These are phyloP conservation scores for Bipolaris gigantea DNA, from an alignment of 2,329 filamentous ascomycete genomes.

Conservation along the genomic window DNA sequence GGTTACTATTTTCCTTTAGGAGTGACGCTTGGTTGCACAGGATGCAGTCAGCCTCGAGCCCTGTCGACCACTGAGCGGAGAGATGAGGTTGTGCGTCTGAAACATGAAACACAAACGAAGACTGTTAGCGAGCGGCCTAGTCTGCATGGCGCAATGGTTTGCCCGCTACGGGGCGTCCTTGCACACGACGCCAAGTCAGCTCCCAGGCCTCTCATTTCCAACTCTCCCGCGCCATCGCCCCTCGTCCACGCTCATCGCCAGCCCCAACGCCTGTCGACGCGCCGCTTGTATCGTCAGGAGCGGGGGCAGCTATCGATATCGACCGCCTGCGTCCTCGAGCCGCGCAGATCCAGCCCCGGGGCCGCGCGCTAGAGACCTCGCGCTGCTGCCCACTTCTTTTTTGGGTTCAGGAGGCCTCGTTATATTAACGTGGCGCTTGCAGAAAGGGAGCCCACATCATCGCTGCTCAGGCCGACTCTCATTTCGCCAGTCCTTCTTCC, in stretches of 20 bases:
- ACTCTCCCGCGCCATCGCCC: constrained; percentile 3
- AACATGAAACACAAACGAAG: constrained; percentile 39
- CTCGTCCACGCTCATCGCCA: constrained; percentile 5
- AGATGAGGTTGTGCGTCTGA: constrained; percentile 13
- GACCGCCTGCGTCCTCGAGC: neutral
- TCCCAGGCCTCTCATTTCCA: constrained; percentile 36
- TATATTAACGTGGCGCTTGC: constrained; percentile 4
- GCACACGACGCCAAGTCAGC: constrained; percentile 36
- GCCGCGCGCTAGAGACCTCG: constrained; percentile 6
- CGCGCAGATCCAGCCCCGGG: constrained; percentile 2
- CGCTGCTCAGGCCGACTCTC: constrained; percentile 13
- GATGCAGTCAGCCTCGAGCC: constrained; percentile 25
- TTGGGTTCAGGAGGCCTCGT: constrained; percentile 10
- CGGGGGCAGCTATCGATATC: constrained; percentile 11
- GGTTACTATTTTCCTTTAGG: constrained; percentile 12
- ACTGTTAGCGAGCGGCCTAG: constrained; percentile 25
- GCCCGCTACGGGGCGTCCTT: constrained; percentile 18
- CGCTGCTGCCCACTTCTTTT: constrained; percentile 2
- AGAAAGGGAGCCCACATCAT: neutral
- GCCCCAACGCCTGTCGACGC: neutral
- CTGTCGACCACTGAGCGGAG: constrained; percentile 29
- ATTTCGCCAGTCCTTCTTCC: constrained; percentile 17
- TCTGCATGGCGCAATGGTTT: constrained; percentile 16
- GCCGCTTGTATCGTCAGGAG: constrained; percentile 9
- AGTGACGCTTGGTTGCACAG: constrained; percentile 24